Evolutionary conservation across 805 yeast species (phyloP).

Genomic region (Kodamaea laetipori): DNA sequence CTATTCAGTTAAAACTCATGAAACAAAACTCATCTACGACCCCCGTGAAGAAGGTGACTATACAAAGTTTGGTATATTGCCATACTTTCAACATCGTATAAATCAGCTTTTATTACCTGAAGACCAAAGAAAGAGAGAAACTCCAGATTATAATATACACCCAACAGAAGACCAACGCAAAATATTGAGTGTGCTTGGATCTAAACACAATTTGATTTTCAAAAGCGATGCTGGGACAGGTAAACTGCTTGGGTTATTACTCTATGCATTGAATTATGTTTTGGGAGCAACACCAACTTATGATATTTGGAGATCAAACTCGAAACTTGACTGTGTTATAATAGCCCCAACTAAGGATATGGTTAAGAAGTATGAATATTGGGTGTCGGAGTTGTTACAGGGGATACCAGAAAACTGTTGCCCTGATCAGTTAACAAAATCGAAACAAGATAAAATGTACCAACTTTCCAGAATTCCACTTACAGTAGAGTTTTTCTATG

Average conservation of each 20-base stretch:
- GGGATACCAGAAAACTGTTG: slow-evolving; percentile 25
- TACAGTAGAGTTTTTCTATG: slow-evolving; percentile 17
- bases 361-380: slow-evolving; percentile 20
- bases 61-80: slow-evolving; percentile 24
- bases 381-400: slow-evolving; percentile 16
- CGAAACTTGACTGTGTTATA: slow-evolving; percentile 22
- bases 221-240: slow-evolving; percentile 23
- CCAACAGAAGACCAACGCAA: slow-evolving; percentile 26
- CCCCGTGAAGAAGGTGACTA: slow-evolving; percentile 19
- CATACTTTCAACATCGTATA: slow-evolving; percentile 25
- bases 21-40: slow-evolving; percentile 11
- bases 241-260: slow-evolving; percentile 22
- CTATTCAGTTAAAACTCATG: neutral
- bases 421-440: slow-evolving; percentile 20
- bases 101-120: slow-evolving; percentile 17
- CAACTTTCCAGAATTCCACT: slow-evolving; percentile 21
- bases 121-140: neutral
- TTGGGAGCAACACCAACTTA: slow-evolving; percentile 23
- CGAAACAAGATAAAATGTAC: slow-evolving; percentile 13
- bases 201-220: slow-evolving; percentile 19
- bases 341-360: slow-evolving; percentile 28
- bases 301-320: slow-evolving; percentile 13
- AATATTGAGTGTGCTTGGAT: slow-evolving; percentile 20
- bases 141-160: slow-evolving; percentile 16
- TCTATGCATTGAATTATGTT: slow-evolving; percentile 22